Evolutionary conservation across 495 filamentous ascomycete species (phyloP).

Genomic region (Cryomyces minteri): DNA sequence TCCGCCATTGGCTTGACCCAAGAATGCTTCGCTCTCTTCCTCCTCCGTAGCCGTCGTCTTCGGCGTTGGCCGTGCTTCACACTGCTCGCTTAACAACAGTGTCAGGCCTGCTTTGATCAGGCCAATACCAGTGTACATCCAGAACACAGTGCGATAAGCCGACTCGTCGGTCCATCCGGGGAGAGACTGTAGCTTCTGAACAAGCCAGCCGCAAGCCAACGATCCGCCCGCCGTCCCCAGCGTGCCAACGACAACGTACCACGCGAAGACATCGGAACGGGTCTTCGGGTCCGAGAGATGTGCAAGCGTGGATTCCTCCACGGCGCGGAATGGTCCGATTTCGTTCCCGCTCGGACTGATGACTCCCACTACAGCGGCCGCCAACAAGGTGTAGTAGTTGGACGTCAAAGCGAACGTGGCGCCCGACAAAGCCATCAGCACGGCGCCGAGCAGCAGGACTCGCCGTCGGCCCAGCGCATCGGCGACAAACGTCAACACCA

Average conservation of each 20-base stretch:
- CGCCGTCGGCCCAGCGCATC: constrained; percentile 53
- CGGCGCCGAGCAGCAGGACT: constrained; percentile 48
- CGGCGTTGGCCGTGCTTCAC: constrained; percentile 28
- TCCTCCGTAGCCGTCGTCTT: constrained; percentile 1
- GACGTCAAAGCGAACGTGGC: constrained; percentile 44
- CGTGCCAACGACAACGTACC: constrained; percentile 56
- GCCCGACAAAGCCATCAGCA: constrained; percentile 50
- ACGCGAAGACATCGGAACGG: constrained; percentile 61
- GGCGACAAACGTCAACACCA: constrained; percentile 55
- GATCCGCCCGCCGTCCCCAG: constrained; percentile 47
- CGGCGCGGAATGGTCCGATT: constrained; percentile 64
- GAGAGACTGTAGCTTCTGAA: constrained; percentile 29
- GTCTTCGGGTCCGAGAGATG: constrained; percentile 43
- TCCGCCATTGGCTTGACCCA: constrained; percentile 17
- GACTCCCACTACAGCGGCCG: constrained; percentile 61
- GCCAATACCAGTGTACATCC: constrained; percentile 48
- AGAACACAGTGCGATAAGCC: constrained; percentile 53
- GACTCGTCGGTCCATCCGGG: constrained; percentile 34
- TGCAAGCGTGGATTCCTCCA: constrained; percentile 69
- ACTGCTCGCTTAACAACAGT: constrained; percentile 34
- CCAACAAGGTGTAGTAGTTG: constrained; percentile 58
- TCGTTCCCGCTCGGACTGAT: constrained; percentile 69
- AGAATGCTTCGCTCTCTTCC: constrained; percentile 24
- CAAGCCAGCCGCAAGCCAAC: constrained; percentile 44
- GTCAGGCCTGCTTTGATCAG: constrained; percentile 44